These are phyloP conservation scores for Termitomyces sp. DNA, from an alignment of 768 basidiomycete genomes.

Conservation along the genomic window DNA sequence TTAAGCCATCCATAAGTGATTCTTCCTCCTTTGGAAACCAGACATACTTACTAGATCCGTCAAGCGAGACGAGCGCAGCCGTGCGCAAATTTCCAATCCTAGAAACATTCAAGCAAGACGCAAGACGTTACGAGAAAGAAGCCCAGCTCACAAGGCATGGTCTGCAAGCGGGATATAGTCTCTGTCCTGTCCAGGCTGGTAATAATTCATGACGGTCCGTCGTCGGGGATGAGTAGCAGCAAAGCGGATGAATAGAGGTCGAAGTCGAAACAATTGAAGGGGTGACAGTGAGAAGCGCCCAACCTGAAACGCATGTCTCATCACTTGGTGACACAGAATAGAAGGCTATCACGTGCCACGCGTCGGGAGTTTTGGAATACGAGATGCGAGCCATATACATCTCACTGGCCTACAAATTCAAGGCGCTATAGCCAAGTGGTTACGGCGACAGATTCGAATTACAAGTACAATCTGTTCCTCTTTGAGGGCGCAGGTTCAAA, in stretches of 20 bases:
- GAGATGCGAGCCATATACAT: too few species aligned
- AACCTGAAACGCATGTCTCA: not conserved
- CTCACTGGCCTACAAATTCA: too few species aligned
- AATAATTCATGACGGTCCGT: slow-evolving; percentile 42
- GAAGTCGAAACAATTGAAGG: not conserved
- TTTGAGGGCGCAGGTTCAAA: slow-evolving; percentile 50
- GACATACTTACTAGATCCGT: slow-evolving; percentile 62
- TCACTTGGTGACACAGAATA: not conserved
- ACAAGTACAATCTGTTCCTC: not conserved
- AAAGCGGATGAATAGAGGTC: not conserved
- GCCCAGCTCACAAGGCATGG: slow-evolving; percentile 60
- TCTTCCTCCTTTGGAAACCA: not conserved
- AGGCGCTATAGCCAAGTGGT: slow-evolving; percentile 63
- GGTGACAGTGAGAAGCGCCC: not conserved
- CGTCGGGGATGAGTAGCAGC: not conserved
- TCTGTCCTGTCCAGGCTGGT: slow-evolving; percentile 46
- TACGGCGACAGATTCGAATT: slow-evolving; percentile 71
- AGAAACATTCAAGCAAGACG: slow-evolving; percentile 6
- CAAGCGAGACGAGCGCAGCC: slow-evolving; percentile 77
- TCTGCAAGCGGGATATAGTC: slow-evolving; percentile 76
- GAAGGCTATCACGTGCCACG: not conserved
- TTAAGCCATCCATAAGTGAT: not conserved
- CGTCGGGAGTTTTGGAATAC: not conserved
- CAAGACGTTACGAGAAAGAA: slow-evolving; percentile 1
- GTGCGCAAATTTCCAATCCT: slow-evolving; percentile 85